Evolutionary conservation across 1,139 yeast genomes (phyloP).

Genomic region (Nakaseomyces delphensis): DNA sequence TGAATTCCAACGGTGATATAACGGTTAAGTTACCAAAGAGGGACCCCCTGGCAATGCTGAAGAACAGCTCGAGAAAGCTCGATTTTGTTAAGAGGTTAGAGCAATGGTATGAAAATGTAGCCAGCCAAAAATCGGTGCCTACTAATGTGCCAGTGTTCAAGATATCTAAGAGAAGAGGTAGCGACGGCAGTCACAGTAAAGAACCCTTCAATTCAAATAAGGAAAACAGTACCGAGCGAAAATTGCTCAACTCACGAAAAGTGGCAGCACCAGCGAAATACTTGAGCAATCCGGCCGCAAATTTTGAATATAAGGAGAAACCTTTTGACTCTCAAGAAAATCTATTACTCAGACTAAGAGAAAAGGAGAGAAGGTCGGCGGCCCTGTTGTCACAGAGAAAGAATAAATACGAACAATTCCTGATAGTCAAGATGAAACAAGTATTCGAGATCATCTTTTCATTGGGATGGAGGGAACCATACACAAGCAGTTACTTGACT

Average conservation of each 20-base stretch:
- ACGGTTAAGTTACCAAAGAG: constrained; percentile 18
- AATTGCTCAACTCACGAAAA: background rate
- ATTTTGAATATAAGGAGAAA: constrained; percentile 15
- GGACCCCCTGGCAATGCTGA: constrained; percentile 15
- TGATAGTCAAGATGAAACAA: constrained; percentile 38
- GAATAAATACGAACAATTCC: constrained; percentile 33
- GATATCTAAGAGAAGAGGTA: constrained; percentile 19
- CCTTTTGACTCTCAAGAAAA: constrained; percentile 18
- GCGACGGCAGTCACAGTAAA: constrained; percentile 10
- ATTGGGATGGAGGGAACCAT: constrained; percentile 26
- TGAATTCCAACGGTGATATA: constrained; percentile 20
- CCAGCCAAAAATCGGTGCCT: constrained; percentile 10
- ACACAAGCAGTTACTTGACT: constrained; percentile 27
- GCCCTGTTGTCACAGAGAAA: constrained; percentile 28
- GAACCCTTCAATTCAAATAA: background rate
- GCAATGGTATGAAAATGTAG: constrained; percentile 15
- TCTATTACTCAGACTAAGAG: constrained; percentile 24
- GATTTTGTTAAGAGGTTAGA: constrained; percentile 22
- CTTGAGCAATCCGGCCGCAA: constrained; percentile 16
- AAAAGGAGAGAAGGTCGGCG: constrained; percentile 24
- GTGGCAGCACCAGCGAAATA: constrained; percentile 9
- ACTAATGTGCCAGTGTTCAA: constrained; percentile 19
- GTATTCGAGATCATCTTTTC: constrained; percentile 30
- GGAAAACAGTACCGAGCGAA: background rate
- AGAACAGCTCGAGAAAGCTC: constrained; percentile 23